phyloP scores from a whole-genome alignment of 2,329 filamentous ascomycete genomes.

The Tolypocladium tundrense region DNA sequence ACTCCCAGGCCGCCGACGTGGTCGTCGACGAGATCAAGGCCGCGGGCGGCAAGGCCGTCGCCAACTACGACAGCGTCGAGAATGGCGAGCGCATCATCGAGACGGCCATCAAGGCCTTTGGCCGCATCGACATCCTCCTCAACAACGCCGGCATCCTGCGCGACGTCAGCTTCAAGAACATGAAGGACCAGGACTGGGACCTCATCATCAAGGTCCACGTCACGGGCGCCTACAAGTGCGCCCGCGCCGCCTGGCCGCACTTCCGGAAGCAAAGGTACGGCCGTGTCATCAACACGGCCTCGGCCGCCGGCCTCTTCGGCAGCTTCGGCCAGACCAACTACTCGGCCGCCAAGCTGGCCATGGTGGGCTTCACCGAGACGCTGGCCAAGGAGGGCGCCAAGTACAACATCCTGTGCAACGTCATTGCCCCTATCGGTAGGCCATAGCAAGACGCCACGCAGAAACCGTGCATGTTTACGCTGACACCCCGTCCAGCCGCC shows the following conservation, averaged over 20 bases:
- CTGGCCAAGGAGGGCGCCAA: constrained; percentile 94
- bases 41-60: constrained; percentile 87
- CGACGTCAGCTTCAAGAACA: constrained; percentile 97
- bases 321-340: constrained; percentile 96
- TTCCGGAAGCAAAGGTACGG: constrained; percentile 99
- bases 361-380: constrained; percentile 96
- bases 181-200: constrained; percentile 96
- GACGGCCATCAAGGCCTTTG: constrained; percentile 69
- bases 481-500: constrained; percentile 45
- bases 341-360: constrained; percentile 87
- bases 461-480: background rate
- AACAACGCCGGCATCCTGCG: constrained; percentile 97
- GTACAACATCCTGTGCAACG: constrained; percentile 95
- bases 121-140: constrained; percentile 87
- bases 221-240: constrained; percentile 88
- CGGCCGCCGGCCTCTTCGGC: constrained; percentile 90
- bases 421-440: constrained; percentile 73
- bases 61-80: constrained; percentile 95
- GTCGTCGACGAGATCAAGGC: constrained; percentile 76
- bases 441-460: background rate
- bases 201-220: constrained; percentile 88
- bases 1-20: constrained; percentile 61
- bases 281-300: constrained; percentile 90
- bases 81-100: constrained; percentile 91
- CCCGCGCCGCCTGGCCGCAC: constrained; percentile 89